Evolutionary conservation across 108 stramenopile species (phyloP).

Genomic region (Skeletonema potamos): DNA sequence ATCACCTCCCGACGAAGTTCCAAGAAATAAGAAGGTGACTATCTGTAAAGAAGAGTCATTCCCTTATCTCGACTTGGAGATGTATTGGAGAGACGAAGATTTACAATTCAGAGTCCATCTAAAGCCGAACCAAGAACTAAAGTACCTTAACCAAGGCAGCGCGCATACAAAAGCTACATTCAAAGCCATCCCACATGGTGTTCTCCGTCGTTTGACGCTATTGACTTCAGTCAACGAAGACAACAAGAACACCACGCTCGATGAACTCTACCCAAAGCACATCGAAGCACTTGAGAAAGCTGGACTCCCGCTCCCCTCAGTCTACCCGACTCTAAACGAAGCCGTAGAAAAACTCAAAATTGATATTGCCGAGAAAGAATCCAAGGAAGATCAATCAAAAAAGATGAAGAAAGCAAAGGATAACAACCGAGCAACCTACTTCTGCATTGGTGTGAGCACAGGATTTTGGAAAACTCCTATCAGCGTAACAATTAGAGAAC

Average conservation of each 20-base stretch:
- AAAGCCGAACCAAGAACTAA: conserved; percentile 12
- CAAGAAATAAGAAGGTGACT: neutral
- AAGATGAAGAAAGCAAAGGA: conserved; percentile 1
- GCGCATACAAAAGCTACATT: conserved; percentile 9
- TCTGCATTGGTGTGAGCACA: neutral
- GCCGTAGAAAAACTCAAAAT: neutral
- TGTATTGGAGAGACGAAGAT: conserved; percentile 5
- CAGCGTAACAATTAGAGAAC: neutral
- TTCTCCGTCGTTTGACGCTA: neutral
- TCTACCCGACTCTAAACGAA: conserved; percentile 2
- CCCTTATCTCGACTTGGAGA: neutral
- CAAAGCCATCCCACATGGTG: conserved; percentile 10
- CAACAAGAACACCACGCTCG: neutral
- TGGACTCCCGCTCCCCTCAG: neutral
- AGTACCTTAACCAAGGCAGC: conserved; percentile 16
- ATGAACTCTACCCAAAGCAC: conserved; percentile 10
- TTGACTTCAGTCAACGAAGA: conserved; percentile 1
- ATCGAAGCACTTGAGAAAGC: conserved; percentile 1
- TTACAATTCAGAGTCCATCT: conserved; percentile 19
- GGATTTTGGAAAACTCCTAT: neutral
- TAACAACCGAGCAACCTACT: neutral
- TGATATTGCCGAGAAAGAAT: neutral
- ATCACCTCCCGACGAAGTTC: conserved; percentile 5
- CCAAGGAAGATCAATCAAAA: neutral
- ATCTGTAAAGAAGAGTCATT: neutral